Percentiles rank a stretch among this genome's conserved stretches.
Conservation (phyloP, 148 eudicot genomes). For the Rhododendron molle region DNA sequence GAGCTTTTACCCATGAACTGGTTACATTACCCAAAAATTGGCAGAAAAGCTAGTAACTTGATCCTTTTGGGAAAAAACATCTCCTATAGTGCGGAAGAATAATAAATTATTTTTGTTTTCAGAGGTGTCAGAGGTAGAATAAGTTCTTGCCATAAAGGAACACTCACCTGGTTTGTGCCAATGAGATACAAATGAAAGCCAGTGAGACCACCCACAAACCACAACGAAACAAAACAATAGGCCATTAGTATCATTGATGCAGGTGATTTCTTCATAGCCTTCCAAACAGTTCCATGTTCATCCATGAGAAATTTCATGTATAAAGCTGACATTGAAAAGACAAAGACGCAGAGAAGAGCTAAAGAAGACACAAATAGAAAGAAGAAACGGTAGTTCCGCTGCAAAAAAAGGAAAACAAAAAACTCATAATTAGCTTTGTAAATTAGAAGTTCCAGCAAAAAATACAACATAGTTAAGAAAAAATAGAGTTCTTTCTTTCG, state of each 20-base stretch:
- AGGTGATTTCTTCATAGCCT: slow-evolving; percentile 58
- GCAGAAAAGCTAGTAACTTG: neutral
- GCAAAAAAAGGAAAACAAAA: slow-evolving; percentile 24
- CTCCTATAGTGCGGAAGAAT: neutral
- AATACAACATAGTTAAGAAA: neutral
- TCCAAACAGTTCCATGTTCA: slow-evolving; percentile 55
- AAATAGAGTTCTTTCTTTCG: neutral
- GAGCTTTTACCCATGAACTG: neutral
- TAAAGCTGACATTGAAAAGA: slow-evolving; percentile 53
- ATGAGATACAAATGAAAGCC: slow-evolving; percentile 68
- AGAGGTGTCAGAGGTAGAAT: neutral
- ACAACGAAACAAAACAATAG: slow-evolving; percentile 52
- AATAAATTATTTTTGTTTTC: neutral
- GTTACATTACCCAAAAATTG: neutral
- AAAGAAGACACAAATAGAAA: slow-evolving; percentile 64
- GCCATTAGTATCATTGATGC: slow-evolving; percentile 55
- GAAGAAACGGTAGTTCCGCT: slow-evolving; percentile 74
- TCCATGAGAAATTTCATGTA: slow-evolving; percentile 52
- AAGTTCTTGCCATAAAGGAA: neutral
- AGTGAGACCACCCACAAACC: slow-evolving; percentile 80
- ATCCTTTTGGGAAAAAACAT: neutral
- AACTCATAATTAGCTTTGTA: neutral
- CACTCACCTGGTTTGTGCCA: slow-evolving; percentile 55
- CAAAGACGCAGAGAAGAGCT: slow-evolving; percentile 59
- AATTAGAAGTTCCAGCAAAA: neutral